Evolutionary conservation across 306 rosid genomes (phyloP).

Genomic region (Vigna angularis): DNA sequence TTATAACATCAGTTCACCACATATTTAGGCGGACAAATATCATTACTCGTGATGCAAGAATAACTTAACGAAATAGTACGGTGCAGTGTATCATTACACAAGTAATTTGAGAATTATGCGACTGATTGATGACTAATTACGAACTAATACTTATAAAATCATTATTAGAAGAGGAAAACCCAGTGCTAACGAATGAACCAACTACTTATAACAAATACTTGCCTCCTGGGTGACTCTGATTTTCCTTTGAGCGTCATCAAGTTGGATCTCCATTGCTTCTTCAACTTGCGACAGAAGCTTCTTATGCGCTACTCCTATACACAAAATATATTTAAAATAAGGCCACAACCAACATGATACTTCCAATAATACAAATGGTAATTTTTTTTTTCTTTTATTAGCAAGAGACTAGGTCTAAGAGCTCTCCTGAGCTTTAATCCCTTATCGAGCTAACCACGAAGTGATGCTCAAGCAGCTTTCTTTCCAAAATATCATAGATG

Average conservation of each 20-base stretch:
- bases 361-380: slow-evolving; percentile 32
- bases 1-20: not conserved
- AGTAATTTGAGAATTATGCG: slow-evolving; percentile 29
- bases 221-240: slow-evolving; percentile 76
- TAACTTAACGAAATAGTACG: slow-evolving; percentile 22
- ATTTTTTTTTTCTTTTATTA: not conserved
- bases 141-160: slow-evolving; percentile 42
- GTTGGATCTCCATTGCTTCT: slow-evolving; percentile 66
- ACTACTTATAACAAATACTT: slow-evolving; percentile 45
- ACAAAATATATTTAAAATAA: slow-evolving; percentile 33
- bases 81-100: slow-evolving; percentile 13
- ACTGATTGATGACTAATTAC: slow-evolving; percentile 33
- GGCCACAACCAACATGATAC: slow-evolving; percentile 28
- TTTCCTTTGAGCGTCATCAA: slow-evolving; percentile 76
- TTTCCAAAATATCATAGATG: not conserved
- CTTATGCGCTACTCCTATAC: slow-evolving; percentile 73
- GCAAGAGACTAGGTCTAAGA: slow-evolving; percentile 20
- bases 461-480: slow-evolving; percentile 30
- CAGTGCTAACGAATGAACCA: not conserved
- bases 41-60: slow-evolving; percentile 20
- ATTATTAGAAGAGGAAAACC: slow-evolving; percentile 25
- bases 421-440: slow-evolving; percentile 14
- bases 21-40: not conserved
- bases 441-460: not conserved
- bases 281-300: slow-evolving; percentile 84